A percentile compares a stretch with the other conserved stretches of the same genome.
These are phyloP conservation scores for Mycena kentingensis DNA, from an alignment of 768 basidiomycete species.

Conservation along the genomic window DNA sequence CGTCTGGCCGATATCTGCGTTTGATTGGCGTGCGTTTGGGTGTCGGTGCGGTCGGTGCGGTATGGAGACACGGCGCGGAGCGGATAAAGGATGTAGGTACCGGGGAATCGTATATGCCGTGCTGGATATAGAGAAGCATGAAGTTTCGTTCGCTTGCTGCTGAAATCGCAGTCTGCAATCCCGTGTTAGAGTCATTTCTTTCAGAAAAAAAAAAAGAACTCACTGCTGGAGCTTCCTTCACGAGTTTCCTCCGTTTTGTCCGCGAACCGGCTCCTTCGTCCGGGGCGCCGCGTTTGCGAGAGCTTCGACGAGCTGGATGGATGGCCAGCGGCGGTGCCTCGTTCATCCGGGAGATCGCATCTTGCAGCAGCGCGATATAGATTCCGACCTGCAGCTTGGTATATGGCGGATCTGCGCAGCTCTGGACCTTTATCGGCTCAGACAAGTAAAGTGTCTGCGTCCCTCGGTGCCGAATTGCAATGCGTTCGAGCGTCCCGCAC, in stretches of 20 bases:
- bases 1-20: slow-evolving; percentile 1
- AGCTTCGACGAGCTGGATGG: neutral
- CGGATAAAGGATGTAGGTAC: neutral
- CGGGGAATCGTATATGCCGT: neutral
- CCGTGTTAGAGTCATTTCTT: too few species aligned
- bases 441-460: neutral
- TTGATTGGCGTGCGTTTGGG: neutral
- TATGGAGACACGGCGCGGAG: neutral
- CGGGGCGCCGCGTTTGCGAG: neutral
- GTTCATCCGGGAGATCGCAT: neutral
- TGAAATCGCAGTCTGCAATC: neutral
- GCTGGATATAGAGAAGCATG: neutral
- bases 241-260: too few species aligned
- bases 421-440: neutral
- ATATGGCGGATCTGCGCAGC: neutral
- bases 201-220: too few species aligned
- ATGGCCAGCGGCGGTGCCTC: neutral
- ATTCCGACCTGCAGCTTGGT: neutral
- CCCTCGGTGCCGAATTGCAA: neutral
- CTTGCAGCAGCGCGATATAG: neutral
- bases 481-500: neutral
- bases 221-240: too few species aligned
- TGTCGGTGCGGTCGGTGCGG: neutral
- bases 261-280: too few species aligned
- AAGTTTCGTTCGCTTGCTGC: neutral